Evolutionary conservation across 768 basidiomycete genomes (phyloP), one percentile per base, ranked within the genome.

Genomic region (Suillus lakei): DNA sequence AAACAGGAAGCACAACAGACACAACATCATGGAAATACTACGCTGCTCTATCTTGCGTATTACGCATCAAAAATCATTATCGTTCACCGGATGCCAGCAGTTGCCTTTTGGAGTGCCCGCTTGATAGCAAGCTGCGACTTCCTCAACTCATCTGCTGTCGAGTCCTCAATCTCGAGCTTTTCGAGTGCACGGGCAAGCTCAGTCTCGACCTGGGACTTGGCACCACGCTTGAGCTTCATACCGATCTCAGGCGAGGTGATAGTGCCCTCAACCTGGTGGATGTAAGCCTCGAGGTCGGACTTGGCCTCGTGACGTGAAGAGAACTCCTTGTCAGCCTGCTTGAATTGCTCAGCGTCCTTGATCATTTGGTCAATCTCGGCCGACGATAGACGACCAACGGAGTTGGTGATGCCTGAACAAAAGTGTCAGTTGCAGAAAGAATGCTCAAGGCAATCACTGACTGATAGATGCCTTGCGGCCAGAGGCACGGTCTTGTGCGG

Each of bases 311-410:
- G 98, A 70, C 93, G 93, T 63, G 96, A 91, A 68, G 95, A 93
- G 88, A 97, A 99, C 79, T 99, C 98, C 85, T 96, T 98, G 87
- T 95, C 93, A 32, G 92, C 94, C 77, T 89, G 88, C 86, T 96
- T 96, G 88, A 88, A 98, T 80, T 96, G 94, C 80, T 99, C 97
- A 62, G 98, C 95, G 76, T 99, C 97, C 86, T 96, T 96, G 86
- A 99, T 98, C 98, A 99, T 99, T 83, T 99, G 96, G 75, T 98
- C 96, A 69, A 99, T 99, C 86, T 99, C 98, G 71, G 91, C 93
- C 61, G 91, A 88, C 56, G 97, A 98, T 72, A 99, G 89, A 82
- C 98, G 96, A 70, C 98, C 98, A 76, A 99, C 98, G 65, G 96
- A 99, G 88, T 98, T 99, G 81, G 95, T 96, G 80, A 98, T 97